Conservation (phyloP, 1,284 basidiomycete genomes). For the Abortiporus biennis region DNA sequence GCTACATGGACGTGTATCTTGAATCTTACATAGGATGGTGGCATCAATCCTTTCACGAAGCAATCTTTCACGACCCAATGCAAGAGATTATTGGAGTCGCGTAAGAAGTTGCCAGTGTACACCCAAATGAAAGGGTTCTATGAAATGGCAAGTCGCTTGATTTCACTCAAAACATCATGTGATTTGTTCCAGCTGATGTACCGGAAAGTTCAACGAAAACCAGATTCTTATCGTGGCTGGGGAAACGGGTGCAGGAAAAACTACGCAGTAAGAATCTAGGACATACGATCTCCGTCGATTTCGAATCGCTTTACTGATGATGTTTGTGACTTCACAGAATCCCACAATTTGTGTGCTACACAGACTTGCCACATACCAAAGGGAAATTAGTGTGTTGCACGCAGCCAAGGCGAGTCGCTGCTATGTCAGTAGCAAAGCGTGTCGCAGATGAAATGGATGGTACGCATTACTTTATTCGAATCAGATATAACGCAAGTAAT, state of each 20-base stretch:
- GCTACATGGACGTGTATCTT: slow-evolving; percentile 9
- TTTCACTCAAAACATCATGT: neutral
- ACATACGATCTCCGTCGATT: too few species aligned
- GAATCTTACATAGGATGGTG: slow-evolving; percentile 68
- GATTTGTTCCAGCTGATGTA: slow-evolving; percentile 12
- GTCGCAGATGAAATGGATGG: slow-evolving; percentile 99
- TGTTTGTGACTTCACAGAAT: slow-evolving; percentile 43
- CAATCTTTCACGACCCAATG: slow-evolving; percentile 74
- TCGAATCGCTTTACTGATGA: too few species aligned
- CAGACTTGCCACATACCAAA: slow-evolving; percentile 85
- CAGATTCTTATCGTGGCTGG: slow-evolving; percentile 96
- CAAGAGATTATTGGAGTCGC: slow-evolving; percentile 78
- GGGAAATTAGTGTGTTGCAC: slow-evolving; percentile 95
- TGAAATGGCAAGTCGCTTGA: slow-evolving; percentile 62
- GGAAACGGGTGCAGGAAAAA: slow-evolving; percentile 98
- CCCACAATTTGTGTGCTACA: slow-evolving; percentile 93
- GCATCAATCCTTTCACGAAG: slow-evolving; percentile 88
- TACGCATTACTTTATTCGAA: slow-evolving; percentile 31
- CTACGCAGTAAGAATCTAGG: slow-evolving; percentile 73
- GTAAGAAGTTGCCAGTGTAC: slow-evolving; percentile 90
- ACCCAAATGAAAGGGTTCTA: slow-evolving; percentile 92
- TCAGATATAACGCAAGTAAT: too few species aligned
- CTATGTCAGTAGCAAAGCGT: slow-evolving; percentile 97
- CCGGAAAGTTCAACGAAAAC: slow-evolving; percentile 68
- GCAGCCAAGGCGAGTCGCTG: slow-evolving; percentile 94